Conservation (phyloP, 2,329 filamentous ascomycete species). For the Esteya vermicola region DNA sequence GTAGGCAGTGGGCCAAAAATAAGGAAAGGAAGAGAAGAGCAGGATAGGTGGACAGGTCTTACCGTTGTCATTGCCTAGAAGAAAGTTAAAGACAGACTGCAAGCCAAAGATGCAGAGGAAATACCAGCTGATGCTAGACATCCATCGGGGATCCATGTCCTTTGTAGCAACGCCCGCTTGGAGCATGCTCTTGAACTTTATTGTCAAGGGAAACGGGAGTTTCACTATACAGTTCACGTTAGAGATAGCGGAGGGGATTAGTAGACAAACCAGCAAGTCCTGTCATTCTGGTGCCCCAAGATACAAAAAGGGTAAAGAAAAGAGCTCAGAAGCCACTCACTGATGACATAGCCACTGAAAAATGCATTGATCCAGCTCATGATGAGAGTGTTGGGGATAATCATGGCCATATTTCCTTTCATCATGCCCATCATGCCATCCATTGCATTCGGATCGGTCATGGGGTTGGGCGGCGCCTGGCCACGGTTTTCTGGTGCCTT, state of each 20-base stretch:
- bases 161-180: conserved; percentile 92
- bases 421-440: conserved; percentile 99
- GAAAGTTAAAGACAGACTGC: conserved; percentile 93
- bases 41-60: conserved; percentile 20
- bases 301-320: not conserved
- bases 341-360: conserved; percentile 95
- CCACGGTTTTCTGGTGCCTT: conserved; percentile 80
- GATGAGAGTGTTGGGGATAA: conserved; percentile 94
- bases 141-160: conserved; percentile 96
- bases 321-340: conserved; percentile 37
- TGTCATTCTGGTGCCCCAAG: no score
- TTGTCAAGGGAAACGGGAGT: conserved; percentile 90
- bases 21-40: not conserved
- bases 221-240: conserved; percentile 48
- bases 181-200: conserved; percentile 99
- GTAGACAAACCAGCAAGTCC: no score
- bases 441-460: conserved; percentile 92
- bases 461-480: conserved; percentile 81
- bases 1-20: not conserved
- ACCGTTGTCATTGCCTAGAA: conserved; percentile 94
- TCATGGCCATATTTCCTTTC: conserved; percentile 99
- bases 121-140: conserved; percentile 97
- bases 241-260: not conserved
- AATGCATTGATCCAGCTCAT: conserved; percentile 99
- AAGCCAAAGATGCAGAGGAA: conserved; percentile 94